Evolutionary conservation across 345 rosid genomes (phyloP).

Genomic region (Salix brachista): DNA sequence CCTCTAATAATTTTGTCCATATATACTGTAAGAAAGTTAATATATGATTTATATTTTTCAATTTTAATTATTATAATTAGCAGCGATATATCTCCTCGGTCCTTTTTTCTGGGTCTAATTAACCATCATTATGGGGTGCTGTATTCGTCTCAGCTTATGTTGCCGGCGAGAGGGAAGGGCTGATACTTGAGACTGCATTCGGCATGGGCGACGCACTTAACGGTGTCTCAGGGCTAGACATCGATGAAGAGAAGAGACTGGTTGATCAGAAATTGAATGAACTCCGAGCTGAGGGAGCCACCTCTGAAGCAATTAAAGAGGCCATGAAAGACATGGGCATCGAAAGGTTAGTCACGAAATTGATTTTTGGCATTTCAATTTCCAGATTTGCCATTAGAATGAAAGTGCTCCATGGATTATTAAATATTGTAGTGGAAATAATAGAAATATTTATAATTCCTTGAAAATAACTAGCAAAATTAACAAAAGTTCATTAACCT

Average conservation of each 20-base stretch:
- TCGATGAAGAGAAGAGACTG: conserved; percentile 20
- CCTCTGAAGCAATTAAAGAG: neutral
- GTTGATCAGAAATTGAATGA: conserved; percentile 12
- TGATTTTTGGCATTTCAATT: too few species aligned
- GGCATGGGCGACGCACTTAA: conserved; percentile 8
- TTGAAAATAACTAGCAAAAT: too few species aligned
- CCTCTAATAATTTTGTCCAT: neutral
- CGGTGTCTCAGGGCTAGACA: conserved; percentile 15
- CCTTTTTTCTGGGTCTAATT: too few species aligned
- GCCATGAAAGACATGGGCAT: conserved; percentile 25
- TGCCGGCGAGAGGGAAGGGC: conserved; percentile 16
- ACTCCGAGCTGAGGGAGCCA: conserved; percentile 13
- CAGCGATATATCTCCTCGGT: too few species aligned
- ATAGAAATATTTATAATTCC: too few species aligned
- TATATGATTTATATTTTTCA: too few species aligned
- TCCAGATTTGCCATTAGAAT: too few species aligned
- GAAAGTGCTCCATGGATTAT: too few species aligned
- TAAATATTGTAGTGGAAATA: too few species aligned
- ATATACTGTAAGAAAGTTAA: neutral
- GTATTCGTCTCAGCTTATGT: conserved; percentile 18
- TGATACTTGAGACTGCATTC: conserved; percentile 15
- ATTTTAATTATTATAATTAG: too few species aligned
- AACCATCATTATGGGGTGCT: neutral
- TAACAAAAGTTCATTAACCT: too few species aligned
- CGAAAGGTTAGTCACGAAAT: conserved; percentile 8